These are phyloP conservation scores for Colletotrichum sp. DNA, from an alignment of 2,329 filamentous ascomycete species.

Conservation along the genomic window DNA sequence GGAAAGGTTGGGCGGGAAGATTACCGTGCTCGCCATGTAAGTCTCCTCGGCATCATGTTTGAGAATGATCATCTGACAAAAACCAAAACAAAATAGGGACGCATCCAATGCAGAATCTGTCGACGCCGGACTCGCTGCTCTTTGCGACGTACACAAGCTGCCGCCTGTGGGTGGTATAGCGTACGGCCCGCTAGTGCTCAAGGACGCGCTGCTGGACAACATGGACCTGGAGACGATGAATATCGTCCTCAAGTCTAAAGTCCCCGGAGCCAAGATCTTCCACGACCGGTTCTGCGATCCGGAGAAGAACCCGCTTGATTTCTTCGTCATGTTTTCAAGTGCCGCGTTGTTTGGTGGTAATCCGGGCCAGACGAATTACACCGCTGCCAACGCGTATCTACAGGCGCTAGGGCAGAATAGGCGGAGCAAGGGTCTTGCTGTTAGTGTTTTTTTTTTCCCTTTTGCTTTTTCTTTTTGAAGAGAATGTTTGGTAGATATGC, in stretches of 20 bases:
- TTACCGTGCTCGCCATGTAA: not conserved
- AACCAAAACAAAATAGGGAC: not conserved
- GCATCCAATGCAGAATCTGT: conserved; percentile 17
- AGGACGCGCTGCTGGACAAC: conserved; percentile 34
- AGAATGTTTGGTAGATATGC: not conserved
- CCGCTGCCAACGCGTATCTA: conserved; percentile 48
- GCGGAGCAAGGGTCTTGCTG: conserved; percentile 37
- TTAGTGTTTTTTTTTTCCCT: not conserved
- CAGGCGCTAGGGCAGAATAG: conserved; percentile 36
- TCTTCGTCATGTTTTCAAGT: conserved; percentile 40
- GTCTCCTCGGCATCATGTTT: conserved; percentile 20
- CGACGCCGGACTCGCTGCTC: conserved; percentile 19
- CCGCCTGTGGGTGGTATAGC: conserved; percentile 43
- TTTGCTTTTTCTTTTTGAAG: not conserved
- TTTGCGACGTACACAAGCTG: conserved; percentile 6
- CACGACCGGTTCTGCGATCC: conserved; percentile 29
- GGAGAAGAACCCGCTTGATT: conserved; percentile 29
- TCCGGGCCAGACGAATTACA: conserved; percentile 46
- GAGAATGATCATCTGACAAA: conserved; percentile 7
- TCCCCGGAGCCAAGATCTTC: conserved; percentile 32
- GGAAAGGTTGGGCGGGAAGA: not conserved
- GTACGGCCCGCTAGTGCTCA: conserved; percentile 48
- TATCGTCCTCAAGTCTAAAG: conserved; percentile 34
- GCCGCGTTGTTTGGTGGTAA: conserved; percentile 29
- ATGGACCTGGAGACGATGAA: conserved; percentile 28